These are phyloP conservation scores for Backusella morwellensis DNA, from an alignment of 192 early-diverging fungal genomes.

Conservation along the genomic window DNA sequence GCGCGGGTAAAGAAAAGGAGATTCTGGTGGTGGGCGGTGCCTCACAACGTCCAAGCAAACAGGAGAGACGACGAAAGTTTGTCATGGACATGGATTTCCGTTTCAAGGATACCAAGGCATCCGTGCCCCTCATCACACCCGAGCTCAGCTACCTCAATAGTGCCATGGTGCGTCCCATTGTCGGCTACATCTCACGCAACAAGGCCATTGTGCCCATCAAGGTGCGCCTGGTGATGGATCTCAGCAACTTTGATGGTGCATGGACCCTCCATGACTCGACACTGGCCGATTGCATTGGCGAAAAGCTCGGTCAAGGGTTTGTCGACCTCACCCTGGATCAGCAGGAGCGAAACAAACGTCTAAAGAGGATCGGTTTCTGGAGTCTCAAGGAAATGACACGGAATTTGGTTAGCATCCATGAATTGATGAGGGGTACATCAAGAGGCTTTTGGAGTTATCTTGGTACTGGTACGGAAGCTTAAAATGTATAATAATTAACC, in stretches of 20 bases:
- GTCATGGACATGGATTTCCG: constrained; percentile 80
- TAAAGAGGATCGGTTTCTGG: constrained; percentile 90
- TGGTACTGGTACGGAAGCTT: constrained; percentile 10
- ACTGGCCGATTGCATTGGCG: constrained; percentile 68
- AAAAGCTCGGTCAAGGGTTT: constrained; percentile 83
- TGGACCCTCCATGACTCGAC: constrained; percentile 90
- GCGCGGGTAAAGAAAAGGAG: constrained; percentile 44
- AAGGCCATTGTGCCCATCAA: constrained; percentile 82
- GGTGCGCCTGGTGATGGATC: constrained; percentile 72
- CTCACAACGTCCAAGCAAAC: constrained; percentile 16
- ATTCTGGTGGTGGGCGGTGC: constrained; percentile 42
- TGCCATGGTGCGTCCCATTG: constrained; percentile 88
- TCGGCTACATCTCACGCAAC: constrained; percentile 93
- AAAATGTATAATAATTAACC: neutral
- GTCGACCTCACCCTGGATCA: constrained; percentile 76
- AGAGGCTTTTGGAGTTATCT: constrained; percentile 62
- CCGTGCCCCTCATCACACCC: constrained; percentile 72
- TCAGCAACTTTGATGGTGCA: constrained; percentile 86
- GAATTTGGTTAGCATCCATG: constrained; percentile 67
- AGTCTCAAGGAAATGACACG: constrained; percentile 73
- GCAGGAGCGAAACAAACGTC: constrained; percentile 73
- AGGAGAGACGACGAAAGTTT: constrained; percentile 28
- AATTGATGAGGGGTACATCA: constrained; percentile 66
- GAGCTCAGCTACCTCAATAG: constrained; percentile 76
- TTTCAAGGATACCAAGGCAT: constrained; percentile 89